Evolutionary conservation across 306 rosid species (phyloP).

Genomic region (Potentilla sterilis): DNA sequence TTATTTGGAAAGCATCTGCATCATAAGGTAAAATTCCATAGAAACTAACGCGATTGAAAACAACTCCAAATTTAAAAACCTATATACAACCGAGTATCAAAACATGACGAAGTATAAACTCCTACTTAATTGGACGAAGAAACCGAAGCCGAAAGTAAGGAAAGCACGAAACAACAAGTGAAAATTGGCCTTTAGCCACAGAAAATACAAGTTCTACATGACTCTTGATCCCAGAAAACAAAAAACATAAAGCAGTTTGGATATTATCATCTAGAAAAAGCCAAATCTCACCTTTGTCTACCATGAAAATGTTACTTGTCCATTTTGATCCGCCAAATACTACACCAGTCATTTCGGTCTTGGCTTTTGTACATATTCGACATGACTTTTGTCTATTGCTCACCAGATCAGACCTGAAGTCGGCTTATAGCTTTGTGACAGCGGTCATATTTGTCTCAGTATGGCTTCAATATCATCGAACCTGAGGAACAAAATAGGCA

Average conservation of each 20-base stretch:
- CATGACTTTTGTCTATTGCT: background rate
- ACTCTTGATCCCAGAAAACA: constrained; percentile 22
- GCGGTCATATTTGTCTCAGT: constrained; percentile 36
- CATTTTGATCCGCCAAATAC: constrained; percentile 17
- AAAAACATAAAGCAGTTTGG: background rate
- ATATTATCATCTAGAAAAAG: constrained; percentile 6
- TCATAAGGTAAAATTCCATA: constrained; percentile 14
- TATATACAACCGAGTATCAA: constrained; percentile 8
- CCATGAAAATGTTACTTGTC: background rate
- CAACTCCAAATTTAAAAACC: background rate
- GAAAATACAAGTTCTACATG: constrained; percentile 3
- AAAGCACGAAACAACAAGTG: constrained; percentile 12
- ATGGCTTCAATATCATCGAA: constrained; percentile 44
- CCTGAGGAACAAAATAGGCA: constrained; percentile 27
- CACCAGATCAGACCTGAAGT: constrained; percentile 16
- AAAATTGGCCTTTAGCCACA: constrained; percentile 4
- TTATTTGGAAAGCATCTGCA: background rate
- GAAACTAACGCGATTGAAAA: constrained; percentile 1
- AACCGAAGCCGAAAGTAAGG: constrained; percentile 24
- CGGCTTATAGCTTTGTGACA: background rate
- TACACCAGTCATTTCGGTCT: background rate
- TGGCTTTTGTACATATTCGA: background rate
- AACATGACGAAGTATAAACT: background rate
- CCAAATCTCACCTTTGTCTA: constrained; percentile 34
- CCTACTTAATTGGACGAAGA: constrained; percentile 23